phyloP scores from a whole-genome alignment of 768 basidiomycete species.

The Chalciporus chontae region DNA sequence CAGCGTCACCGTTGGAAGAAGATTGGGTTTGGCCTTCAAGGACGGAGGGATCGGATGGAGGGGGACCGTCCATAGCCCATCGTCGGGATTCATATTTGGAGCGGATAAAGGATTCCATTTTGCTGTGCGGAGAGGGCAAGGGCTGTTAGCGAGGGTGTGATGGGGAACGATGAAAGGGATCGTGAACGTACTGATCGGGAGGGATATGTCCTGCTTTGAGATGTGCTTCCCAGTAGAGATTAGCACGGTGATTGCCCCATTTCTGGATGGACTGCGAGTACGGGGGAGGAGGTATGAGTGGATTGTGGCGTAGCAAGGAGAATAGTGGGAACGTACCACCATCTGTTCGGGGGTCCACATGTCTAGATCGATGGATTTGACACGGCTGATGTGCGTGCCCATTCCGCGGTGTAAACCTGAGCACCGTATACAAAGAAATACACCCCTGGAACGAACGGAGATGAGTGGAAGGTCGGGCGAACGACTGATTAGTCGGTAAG shows the following conservation, averaged over 20 bases:
- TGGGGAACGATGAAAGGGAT: neutral
- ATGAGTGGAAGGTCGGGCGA: neutral
- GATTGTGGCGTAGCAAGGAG: neutral
- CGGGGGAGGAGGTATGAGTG: neutral
- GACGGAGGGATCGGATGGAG: conserved; percentile 74
- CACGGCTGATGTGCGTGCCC: conserved; percentile 97
- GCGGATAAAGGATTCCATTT: conserved; percentile 96
- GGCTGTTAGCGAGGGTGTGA: neutral
- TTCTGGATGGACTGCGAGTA: conserved; percentile 67
- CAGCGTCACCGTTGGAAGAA: conserved; percentile 9
- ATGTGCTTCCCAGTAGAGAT: conserved; percentile 97
- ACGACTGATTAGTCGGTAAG: neutral
- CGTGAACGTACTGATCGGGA: conserved; percentile 80
- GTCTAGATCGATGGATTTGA: conserved; percentile 97
- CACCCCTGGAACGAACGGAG: conserved; percentile 52
- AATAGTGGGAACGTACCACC: conserved; percentile 51
- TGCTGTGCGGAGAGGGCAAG: conserved; percentile 45
- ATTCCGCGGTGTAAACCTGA: conserved; percentile 96
- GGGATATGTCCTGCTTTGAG: conserved; percentile 88
- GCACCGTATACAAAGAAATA: conserved; percentile 94
- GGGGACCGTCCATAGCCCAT: conserved; percentile 92
- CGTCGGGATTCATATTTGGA: conserved; percentile 92
- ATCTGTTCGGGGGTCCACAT: conserved; percentile 98
- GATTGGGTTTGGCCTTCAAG: conserved; percentile 47
- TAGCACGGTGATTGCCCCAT: conserved; percentile 93